These are phyloP conservation scores for Hordeum pubiflorum DNA, from an alignment of 202 grass and related monocot genomes.

Conservation along the genomic window DNA sequence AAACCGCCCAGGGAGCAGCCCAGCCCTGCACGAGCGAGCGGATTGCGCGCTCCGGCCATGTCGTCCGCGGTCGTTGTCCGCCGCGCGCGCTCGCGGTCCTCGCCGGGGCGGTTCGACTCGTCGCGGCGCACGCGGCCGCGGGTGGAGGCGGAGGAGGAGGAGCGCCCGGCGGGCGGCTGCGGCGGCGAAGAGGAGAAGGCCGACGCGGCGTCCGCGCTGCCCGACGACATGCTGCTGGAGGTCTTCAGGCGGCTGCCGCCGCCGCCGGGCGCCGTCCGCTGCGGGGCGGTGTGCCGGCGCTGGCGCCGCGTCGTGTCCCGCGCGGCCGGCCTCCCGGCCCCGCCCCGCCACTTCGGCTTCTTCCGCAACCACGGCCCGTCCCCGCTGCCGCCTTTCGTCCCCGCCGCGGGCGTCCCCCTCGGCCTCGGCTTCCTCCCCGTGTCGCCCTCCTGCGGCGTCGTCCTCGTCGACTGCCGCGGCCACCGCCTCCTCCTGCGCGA, in stretches of 20 bases:
- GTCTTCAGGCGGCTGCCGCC: slow-evolving; percentile 27
- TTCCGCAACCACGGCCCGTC: slow-evolving; percentile 37
- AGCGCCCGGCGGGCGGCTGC: no score
- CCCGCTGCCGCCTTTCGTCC: slow-evolving; percentile 30
- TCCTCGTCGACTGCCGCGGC: slow-evolving; percentile 17
- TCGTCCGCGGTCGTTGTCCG: not conserved
- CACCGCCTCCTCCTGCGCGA: slow-evolving; percentile 34
- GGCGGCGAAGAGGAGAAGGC: no score
- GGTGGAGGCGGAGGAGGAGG: not conserved
- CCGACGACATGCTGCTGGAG: slow-evolving; percentile 37
- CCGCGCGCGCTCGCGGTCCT: slow-evolving; percentile 11
- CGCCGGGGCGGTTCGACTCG: not conserved
- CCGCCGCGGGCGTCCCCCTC: slow-evolving; percentile 1
- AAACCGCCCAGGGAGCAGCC: not conserved
- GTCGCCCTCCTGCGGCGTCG: not conserved
- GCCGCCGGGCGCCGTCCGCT: slow-evolving; percentile 2
- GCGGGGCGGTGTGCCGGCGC: slow-evolving; percentile 30
- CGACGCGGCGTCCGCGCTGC: not conserved
- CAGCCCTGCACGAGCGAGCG: not conserved
- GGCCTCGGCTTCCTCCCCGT: not conserved
- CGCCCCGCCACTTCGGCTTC: slow-evolving; percentile 34
- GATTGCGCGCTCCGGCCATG: not conserved
- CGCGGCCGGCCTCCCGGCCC: not conserved
- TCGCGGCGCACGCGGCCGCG: not conserved
- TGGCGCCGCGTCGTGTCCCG: slow-evolving; percentile 20